These are phyloP conservation scores for Trichophyton schoenleinii DNA, from an alignment of 2,329 filamentous ascomycete genomes.

Conservation along the genomic window DNA sequence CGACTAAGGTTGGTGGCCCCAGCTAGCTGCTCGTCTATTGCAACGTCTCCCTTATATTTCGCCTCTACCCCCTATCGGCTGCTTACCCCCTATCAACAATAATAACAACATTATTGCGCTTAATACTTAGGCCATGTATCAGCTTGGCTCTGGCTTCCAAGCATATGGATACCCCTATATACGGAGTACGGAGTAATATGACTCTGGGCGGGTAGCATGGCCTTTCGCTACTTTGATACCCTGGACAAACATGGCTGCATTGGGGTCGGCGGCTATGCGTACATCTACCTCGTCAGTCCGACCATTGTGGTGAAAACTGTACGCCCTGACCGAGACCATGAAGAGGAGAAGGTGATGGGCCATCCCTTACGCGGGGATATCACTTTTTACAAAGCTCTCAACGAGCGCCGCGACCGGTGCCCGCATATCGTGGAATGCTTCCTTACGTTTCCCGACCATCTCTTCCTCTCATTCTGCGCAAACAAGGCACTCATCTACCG, in stretches of 20 bases:
- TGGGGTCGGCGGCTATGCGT: neutral
- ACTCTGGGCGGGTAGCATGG: neutral
- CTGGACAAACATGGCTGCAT: neutral
- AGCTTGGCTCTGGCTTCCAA: too few species aligned
- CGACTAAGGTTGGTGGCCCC: too few species aligned
- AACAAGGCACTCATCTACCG: slow-evolving; percentile 1
- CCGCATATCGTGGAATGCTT: slow-evolving; percentile 13
- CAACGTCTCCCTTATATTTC: too few species aligned
- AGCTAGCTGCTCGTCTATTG: too few species aligned
- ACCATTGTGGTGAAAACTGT: neutral
- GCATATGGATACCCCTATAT: too few species aligned
- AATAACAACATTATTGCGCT: too few species aligned
- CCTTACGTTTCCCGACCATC: slow-evolving; percentile 11
- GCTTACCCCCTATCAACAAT: too few species aligned
- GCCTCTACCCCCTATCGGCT: too few species aligned
- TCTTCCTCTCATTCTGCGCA: slow-evolving; percentile 13
- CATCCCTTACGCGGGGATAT: slow-evolving; percentile 10
- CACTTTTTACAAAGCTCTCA: slow-evolving; percentile 11
- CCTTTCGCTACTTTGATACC: neutral
- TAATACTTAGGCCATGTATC: too few species aligned
- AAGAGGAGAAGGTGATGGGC: neutral
- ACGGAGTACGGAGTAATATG: too few species aligned
- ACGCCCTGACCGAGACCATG: neutral
- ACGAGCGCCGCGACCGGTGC: slow-evolving; percentile 10
- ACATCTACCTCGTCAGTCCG: neutral